A percentile compares a stretch with the other conserved stretches of the same genome.
Evolutionary conservation across 495 filamentous ascomycete species (phyloP).

Genomic region (Podospora comata): DNA sequence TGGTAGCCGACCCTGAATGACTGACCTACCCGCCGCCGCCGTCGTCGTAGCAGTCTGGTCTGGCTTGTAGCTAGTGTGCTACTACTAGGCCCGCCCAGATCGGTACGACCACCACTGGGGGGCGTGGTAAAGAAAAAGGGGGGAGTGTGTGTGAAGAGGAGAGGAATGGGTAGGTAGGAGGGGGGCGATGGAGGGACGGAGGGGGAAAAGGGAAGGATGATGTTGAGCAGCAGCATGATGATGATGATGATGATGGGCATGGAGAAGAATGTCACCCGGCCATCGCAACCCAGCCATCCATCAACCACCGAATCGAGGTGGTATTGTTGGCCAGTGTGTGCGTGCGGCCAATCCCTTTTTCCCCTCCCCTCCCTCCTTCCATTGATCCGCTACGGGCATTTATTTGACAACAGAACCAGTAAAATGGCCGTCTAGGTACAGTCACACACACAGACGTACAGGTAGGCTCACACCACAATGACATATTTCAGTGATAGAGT

Average conservation of each 20-base stretch:
- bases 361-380: not conserved
- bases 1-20: not conserved
- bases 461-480: not conserved
- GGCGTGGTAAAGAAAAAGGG: not conserved
- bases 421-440: not conserved
- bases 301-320: not conserved
- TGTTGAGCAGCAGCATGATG: slow-evolving; percentile 1
- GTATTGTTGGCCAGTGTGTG: not conserved
- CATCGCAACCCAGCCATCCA: not conserved
- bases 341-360: not conserved
- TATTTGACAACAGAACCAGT: not conserved
- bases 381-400: not conserved
- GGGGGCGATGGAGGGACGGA: not conserved
- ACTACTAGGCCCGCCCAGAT: not conserved
- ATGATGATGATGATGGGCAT: not conserved
- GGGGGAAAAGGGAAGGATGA: not conserved
- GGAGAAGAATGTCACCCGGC: slow-evolving; percentile 6
- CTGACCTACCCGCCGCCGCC: not conserved
- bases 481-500: not conserved
- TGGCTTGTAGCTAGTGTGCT: not conserved
- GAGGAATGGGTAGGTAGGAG: not conserved
- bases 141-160: not conserved
- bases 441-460: not conserved
- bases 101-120: not conserved
- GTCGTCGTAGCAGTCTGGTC: not conserved